Evolutionary conservation across 495 filamentous ascomycete genomes (phyloP).

Genomic region (Daldinia caldariorum): DNA sequence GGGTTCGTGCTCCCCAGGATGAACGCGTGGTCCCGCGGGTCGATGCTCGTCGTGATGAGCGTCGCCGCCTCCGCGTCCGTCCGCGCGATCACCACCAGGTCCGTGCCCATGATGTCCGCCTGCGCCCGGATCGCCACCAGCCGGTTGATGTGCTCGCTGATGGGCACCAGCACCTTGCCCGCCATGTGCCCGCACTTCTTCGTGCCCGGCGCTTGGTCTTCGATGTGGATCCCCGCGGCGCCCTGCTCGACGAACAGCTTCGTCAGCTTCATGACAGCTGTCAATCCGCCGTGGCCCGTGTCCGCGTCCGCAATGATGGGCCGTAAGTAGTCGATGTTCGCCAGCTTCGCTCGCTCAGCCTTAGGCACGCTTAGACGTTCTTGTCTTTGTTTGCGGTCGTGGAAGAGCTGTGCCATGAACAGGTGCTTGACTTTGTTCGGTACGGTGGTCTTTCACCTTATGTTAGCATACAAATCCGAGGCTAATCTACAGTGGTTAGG

Average conservation of each 20-base stretch:
- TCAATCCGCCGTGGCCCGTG: constrained; percentile 95
- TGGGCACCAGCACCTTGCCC: constrained; percentile 96
- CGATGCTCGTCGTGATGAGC: constrained; percentile 95
- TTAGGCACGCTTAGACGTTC: constrained; percentile 86
- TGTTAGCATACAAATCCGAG: constrained; percentile 12
- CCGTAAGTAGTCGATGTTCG: constrained; percentile 91
- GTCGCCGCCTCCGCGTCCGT: constrained; percentile 98
- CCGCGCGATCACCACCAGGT: constrained; percentile 89
- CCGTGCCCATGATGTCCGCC: constrained; percentile 96
- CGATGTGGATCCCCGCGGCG: constrained; percentile 97
- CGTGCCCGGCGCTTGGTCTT: constrained; percentile 97
- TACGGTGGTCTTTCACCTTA: constrained; percentile 78
- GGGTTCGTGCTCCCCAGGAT: constrained; percentile 91
- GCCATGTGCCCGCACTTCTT: constrained; percentile 99
- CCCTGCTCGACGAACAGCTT: constrained; percentile 98
- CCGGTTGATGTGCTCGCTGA: constrained; percentile 98
- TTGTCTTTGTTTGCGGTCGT: constrained; percentile 98
- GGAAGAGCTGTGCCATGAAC: constrained; percentile 98
- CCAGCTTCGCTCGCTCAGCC: constrained; percentile 73
- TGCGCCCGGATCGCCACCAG: constrained; percentile 96
- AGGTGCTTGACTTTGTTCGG: constrained; percentile 98
- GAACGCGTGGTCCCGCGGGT: constrained; percentile 92
- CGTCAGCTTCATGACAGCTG: constrained; percentile 98
- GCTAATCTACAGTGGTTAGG: not conserved
- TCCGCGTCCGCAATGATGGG: constrained; percentile 98